A percentile compares a stretch with the other conserved stretches of the same genome.
Conservation (phyloP, 192 early-diverging fungal species). For the Dimargaris xerosporica region DNA sequence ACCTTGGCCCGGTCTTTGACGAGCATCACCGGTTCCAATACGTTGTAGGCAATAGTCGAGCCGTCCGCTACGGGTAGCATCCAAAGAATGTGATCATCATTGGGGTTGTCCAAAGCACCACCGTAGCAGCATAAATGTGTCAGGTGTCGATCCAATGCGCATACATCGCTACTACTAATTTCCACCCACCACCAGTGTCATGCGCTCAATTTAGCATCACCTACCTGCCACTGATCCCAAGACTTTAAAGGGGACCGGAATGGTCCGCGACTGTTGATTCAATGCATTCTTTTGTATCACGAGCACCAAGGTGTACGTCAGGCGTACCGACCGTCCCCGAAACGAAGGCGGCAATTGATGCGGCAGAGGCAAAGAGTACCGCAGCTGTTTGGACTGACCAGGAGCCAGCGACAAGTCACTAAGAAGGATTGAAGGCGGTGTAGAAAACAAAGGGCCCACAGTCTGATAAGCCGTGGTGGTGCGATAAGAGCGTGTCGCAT, state of each 20-base stretch:
- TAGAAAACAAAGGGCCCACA: background rate
- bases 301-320: background rate
- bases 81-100: background rate
- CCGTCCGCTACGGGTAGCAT: background rate
- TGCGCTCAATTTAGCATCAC: background rate
- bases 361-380: background rate
- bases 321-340: background rate
- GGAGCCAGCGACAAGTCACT: constrained; percentile 1
- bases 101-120: background rate
- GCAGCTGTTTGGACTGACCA: background rate
- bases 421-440: constrained; percentile 1
- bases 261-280: background rate
- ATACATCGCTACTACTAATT: background rate
- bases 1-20: background rate
- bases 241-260: constrained; percentile 3
- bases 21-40: background rate
- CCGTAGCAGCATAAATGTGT: background rate
- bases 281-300: background rate
- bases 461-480: background rate
- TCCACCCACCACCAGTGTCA: background rate
- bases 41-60: too few relatives aligned
- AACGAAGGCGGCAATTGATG: background rate
- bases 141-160: background rate
- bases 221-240: background rate
- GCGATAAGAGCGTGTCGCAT: too few relatives aligned